These are phyloP conservation scores for Epichloe elymi DNA, from an alignment of 2,329 filamentous ascomycete species.

Conservation along the genomic window DNA sequence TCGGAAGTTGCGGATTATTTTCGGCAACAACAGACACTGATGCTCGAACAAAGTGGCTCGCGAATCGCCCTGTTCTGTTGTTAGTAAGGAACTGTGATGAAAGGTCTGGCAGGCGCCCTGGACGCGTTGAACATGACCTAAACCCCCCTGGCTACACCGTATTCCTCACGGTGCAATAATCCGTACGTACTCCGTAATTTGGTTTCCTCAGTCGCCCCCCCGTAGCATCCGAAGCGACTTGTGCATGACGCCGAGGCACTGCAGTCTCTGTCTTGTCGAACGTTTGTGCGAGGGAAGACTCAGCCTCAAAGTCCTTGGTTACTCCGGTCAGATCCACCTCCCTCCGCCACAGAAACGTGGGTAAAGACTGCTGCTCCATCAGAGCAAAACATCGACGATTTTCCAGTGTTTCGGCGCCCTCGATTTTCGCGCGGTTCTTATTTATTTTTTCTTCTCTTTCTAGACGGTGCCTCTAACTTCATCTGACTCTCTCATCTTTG, in stretches of 20 bases:
- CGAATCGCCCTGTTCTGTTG: too few species aligned
- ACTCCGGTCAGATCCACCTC: slow-evolving; percentile 1
- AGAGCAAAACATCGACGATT: background rate
- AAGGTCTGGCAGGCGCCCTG: too few species aligned
- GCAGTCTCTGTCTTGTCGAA: background rate
- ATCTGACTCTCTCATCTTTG: too few species aligned
- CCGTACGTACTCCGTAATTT: too few species aligned
- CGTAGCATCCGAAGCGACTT: background rate
- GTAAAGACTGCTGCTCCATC: background rate
- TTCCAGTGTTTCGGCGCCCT: background rate
- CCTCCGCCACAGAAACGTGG: background rate
- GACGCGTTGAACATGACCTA: too few species aligned
- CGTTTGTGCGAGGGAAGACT: background rate
- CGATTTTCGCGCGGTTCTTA: background rate
- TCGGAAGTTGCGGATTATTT: too few species aligned
- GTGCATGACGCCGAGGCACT: background rate
- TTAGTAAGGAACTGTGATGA: too few species aligned
- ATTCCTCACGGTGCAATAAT: too few species aligned
- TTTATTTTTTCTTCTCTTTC: background rate
- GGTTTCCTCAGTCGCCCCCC: background rate
- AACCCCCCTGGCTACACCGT: too few species aligned
- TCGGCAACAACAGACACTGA: too few species aligned
- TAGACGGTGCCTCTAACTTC: too few species aligned
- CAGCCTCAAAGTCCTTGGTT: slow-evolving; percentile 3
- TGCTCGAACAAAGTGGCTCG: too few species aligned